Conservation (phyloP, 2,329 filamentous ascomycete genomes). For the Cladophialophora yegresii region DNA sequence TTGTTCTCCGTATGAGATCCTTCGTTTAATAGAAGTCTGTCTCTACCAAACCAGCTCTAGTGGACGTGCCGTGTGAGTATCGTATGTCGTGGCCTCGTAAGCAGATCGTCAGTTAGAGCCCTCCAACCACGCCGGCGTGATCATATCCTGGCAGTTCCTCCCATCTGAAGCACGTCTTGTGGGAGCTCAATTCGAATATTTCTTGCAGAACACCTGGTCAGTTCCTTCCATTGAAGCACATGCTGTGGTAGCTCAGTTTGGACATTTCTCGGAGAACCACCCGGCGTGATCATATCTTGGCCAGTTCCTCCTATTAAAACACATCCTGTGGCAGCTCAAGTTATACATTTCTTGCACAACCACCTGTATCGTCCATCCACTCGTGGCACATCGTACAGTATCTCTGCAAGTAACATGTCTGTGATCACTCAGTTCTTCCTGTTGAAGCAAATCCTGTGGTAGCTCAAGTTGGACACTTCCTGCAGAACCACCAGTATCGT, state of each 20-base stretch:
- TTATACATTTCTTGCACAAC: constrained; percentile 2
- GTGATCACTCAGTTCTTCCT: constrained; percentile 1
- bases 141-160: constrained; percentile 5
- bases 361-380: background rate
- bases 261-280: constrained; percentile 1
- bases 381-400: background rate
- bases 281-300: constrained; percentile 6
- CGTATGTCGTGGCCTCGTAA: background rate
- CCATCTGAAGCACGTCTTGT: background rate
- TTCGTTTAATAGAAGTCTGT: background rate
- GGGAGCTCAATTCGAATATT: background rate
- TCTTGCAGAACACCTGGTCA: constrained; percentile 1
- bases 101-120: background rate
- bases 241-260: background rate
- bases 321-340: background rate
- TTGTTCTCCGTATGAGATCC: background rate
- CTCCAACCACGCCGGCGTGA: constrained; percentile 4
- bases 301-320: background rate
- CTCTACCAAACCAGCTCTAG: background rate
- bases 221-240: background rate
- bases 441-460: too few species aligned
- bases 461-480: too few species aligned
- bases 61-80: background rate
- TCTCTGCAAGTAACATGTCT: constrained; percentile 2
- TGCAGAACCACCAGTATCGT: background rate